These are phyloP conservation scores for Eucalyptus camaldulensis DNA, from an alignment of 345 rosid genomes.

Conservation along the genomic window DNA sequence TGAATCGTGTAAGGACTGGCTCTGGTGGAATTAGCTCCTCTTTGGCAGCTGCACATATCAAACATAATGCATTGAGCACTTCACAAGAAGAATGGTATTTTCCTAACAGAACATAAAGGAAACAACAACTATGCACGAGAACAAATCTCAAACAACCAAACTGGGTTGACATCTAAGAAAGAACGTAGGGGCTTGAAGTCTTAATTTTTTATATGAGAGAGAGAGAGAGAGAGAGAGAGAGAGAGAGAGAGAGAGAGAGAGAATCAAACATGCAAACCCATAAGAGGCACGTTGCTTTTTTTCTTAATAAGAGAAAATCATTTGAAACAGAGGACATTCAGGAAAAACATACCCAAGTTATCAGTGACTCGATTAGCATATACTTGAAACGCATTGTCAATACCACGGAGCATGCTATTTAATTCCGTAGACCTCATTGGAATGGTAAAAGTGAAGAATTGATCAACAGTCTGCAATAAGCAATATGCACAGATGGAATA, in stretches of 20 bases:
- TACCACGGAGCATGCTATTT: conserved; percentile 64
- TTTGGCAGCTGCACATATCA: conserved; percentile 46
- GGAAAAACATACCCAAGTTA: conserved; percentile 58
- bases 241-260: neutral
- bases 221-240: neutral
- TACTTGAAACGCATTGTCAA: conserved; percentile 92
- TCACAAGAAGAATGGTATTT: neutral
- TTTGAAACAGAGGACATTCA: neutral
- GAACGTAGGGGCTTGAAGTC: neutral
- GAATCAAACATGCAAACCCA: neutral
- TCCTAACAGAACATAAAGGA: neutral
- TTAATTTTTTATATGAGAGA: neutral
- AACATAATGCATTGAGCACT: neutral
- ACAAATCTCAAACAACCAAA: neutral
- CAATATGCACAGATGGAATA: neutral
- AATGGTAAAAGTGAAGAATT: conserved; percentile 73
- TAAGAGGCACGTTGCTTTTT: neutral
- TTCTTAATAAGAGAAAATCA: neutral
- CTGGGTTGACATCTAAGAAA: neutral
- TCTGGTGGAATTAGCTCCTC: conserved; percentile 86
- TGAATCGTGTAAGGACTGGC: conserved; percentile 76
- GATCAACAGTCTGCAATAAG: conserved; percentile 90
- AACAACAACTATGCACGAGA: neutral
- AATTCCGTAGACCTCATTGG: conserved; percentile 84
- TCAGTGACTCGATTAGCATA: conserved; percentile 69